These are phyloP conservation scores for Medicago ruthenica DNA, from an alignment of 306 rosid genomes.

Conservation along the genomic window DNA sequence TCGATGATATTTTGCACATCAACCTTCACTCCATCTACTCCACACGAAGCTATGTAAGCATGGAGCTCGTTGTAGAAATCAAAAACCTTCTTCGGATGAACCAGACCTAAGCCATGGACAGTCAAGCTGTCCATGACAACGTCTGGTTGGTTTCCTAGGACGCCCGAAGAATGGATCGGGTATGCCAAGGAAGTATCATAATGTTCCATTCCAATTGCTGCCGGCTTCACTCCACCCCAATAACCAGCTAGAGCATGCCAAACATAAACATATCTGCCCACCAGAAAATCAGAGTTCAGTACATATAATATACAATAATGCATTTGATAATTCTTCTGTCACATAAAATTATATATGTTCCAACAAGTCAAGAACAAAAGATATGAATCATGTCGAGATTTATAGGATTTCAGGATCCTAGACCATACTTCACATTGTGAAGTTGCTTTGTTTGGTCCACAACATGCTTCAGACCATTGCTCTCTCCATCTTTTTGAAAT, in stretches of 20 bases:
- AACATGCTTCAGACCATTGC: conserved; percentile 24
- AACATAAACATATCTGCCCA: conserved; percentile 27
- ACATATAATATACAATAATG: neutral
- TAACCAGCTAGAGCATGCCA: conserved; percentile 45
- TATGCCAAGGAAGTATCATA: conserved; percentile 29
- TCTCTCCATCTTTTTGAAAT: conserved; percentile 18
- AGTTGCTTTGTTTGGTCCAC: conserved; percentile 19
- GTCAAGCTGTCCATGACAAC: conserved; percentile 75
- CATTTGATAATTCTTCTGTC: neutral
- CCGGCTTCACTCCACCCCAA: conserved; percentile 42
- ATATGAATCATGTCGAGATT: neutral
- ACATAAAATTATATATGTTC: too few species aligned
- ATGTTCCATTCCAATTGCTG: conserved; percentile 41
- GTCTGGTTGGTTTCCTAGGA: conserved; percentile 38
- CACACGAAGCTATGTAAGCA: conserved; percentile 87
- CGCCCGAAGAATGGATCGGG: conserved; percentile 33
- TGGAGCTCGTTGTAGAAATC: conserved; percentile 94
- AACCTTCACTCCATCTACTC: conserved; percentile 97
- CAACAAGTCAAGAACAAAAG: neutral
- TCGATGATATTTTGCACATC: conserved; percentile 96
- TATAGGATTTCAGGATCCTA: neutral
- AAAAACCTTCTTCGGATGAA: conserved; percentile 86
- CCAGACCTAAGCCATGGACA: conserved; percentile 90
- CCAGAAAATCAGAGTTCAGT: neutral
- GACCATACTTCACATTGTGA: conserved; percentile 16